Base-by-base conservation (phyloP, 768 basidiomycete species). In the Leccinum sublutescens region DNA sequence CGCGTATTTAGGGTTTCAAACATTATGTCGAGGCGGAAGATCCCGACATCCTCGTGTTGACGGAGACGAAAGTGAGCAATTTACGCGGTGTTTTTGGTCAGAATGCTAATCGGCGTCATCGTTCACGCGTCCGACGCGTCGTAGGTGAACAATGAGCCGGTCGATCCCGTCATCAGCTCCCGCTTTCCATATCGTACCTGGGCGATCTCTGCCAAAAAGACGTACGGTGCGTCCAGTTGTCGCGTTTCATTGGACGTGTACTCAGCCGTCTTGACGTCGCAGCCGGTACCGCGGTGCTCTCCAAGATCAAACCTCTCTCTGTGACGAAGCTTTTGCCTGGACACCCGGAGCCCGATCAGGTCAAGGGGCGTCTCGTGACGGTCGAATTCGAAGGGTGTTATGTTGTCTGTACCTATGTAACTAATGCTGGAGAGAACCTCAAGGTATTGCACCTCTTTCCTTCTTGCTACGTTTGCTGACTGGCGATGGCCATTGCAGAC, bases 231-330 rank as follows among this genome's bases (percentile, higher is more conserved):
- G 84, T 71, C 48, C 15, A 15, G 9, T 56, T 27, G 17, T 38
- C 50, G 7, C 2, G 48, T 31, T 17, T 36, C 34, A 15, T 19
- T 58, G 0, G 40, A 38, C 14, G 34, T 40, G 21, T 51, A 17
- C 38, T 57, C 27, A 59, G 50, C 29, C 14, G 36, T 56, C 23
- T 66, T 14, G n/a, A 59, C 23, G 23, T 34, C 34, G n/a, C 60
- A 93, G 92, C 87, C 56, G 93, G 93, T 21, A 91, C 86, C 10
- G 91, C 91, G 3, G 80, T 94, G 23, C 79, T 95, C 19, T 91
- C 88, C 2, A 95, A 94, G 68, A 63, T 81, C 66, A 81, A 92
- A 65, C 88, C 93, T 0, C 62, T 92, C 19, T 83, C 77, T 21
- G 82, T 91, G 3, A 77, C 79, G 12, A 84, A 80, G 65, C 82